Base-by-base conservation (phyloP, 2,329 filamentous ascomycete species). In the Microsporum canis region DNA sequence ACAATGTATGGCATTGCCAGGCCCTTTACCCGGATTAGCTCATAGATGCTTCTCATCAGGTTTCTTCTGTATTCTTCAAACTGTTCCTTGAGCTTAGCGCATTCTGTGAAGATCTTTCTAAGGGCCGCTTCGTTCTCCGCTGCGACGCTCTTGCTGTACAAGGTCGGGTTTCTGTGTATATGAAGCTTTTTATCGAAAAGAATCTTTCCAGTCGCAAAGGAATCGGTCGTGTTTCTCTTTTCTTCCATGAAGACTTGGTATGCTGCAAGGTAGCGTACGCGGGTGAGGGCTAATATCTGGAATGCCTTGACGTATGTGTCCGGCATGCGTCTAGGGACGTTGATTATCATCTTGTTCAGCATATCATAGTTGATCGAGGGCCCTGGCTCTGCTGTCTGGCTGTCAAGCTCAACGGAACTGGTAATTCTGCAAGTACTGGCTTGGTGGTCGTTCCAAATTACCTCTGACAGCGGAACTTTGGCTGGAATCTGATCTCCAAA, bases 341-440 rank as follows among this genome's bases (percentile, higher is more conserved):
- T 47, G 36, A 4, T 6, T 33, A 61, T 55, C 34, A 65, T 43
- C 7, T 27, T 31, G 27, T 58, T 17, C 27, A 66, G 38, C 14
- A 61, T 4, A n/a, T 38, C 33, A 62, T 66, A 66, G 47, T 65
- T 57, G 49, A 66, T 43, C 10, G 45, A 33, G 3, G 58, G 60
- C 17, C 59, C 60, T 6, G 64, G 64, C 51, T 66, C 63, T 29
- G 31, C 61, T 6, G 36, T 31, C n/a, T 58, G 1, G 12, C 7
- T 47, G 58, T 47, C 14, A 6, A 55, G 4, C 3, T n/a, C 3
- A 14, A 55, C 34, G 29, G 49, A 34, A 8, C 3, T 36, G 12
- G 34, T 4, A 7, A 7, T 3, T 0, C 7, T 23, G 1, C 5
- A 10, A 7, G 29, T 17, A 5, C 31, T 34, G 33, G 10, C 2